Conservation (phyloP, 2,329 filamentous ascomycete species). For the Exophiala sideris region DNA sequence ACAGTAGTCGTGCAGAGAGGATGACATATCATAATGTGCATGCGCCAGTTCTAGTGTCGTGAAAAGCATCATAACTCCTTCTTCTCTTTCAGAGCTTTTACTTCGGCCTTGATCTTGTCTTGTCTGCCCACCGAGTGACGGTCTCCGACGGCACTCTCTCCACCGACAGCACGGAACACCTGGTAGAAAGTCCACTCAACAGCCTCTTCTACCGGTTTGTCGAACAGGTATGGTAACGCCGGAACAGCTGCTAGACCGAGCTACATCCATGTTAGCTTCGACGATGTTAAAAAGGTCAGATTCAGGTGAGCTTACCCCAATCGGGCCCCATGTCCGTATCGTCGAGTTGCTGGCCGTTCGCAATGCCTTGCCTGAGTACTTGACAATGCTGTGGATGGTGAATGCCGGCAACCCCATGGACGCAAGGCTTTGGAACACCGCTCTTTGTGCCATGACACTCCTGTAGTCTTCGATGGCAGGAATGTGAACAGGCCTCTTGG, state of each 20-base stretch:
- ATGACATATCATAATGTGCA: neutral
- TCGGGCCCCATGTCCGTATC: constrained; percentile 81
- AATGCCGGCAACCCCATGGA: constrained; percentile 93
- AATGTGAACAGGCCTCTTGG: constrained; percentile 44
- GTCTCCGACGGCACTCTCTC: constrained; percentile 51
- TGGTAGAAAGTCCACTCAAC: constrained; percentile 89
- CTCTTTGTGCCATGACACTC: constrained; percentile 85
- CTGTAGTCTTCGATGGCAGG: constrained; percentile 84
- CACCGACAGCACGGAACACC: constrained; percentile 71
- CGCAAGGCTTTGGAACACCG: constrained; percentile 83
- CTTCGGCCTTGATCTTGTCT: constrained; percentile 19
- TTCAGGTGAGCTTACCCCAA: constrained; percentile 64
- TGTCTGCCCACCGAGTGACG: constrained; percentile 25
- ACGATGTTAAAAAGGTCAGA: neutral
- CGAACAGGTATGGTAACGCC: constrained; percentile 33
- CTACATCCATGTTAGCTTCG: constrained; percentile 36
- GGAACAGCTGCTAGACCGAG: constrained; percentile 53
- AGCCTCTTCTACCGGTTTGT: constrained; percentile 86
- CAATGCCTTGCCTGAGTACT: constrained; percentile 81
- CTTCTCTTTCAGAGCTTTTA: constrained; percentile 15
- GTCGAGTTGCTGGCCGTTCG: constrained; percentile 74
- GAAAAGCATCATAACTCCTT: constrained; percentile 22
- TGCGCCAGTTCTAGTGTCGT: neutral
- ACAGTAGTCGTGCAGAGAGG: neutral
- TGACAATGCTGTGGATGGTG: constrained; percentile 88